Conservation (phyloP, 192 early-diverging fungal genomes). For the Chytriomyces confervae region DNA sequence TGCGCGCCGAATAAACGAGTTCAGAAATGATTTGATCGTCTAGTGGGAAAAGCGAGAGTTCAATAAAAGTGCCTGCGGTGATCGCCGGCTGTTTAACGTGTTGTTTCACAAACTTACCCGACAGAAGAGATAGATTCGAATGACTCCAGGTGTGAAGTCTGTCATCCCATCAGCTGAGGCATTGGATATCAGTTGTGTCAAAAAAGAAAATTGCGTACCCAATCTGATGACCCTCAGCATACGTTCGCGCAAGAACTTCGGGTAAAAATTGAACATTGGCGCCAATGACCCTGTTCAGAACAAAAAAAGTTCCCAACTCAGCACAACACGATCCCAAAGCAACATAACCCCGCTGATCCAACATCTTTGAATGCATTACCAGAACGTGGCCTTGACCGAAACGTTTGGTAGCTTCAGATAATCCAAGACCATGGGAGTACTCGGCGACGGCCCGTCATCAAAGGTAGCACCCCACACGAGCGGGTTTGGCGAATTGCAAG, state of each 20-base stretch:
- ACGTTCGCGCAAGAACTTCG: not conserved
- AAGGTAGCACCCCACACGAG: slow-evolving; percentile 14
- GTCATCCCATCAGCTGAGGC: not conserved
- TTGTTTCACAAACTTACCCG: not conserved
- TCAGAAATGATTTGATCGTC: slow-evolving; percentile 64
- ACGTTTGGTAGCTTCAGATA: not conserved
- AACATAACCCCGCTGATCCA: too few species aligned
- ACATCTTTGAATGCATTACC: too few species aligned
- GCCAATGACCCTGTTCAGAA: not conserved
- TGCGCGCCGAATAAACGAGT: slow-evolving; percentile 59
- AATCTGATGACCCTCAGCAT: not conserved
- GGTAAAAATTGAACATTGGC: not conserved
- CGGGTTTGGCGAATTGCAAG: not conserved
- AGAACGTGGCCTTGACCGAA: not conserved
- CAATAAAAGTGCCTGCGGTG: not conserved
- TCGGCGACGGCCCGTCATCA: slow-evolving; percentile 10
- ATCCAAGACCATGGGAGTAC: slow-evolving; percentile 10
- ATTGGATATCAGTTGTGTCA: not conserved
- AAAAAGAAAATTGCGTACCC: not conserved
- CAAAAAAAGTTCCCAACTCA: too few species aligned
- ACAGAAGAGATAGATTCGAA: not conserved
- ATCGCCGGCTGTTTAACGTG: not conserved
- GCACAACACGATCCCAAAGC: too few species aligned
- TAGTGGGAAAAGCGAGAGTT: not conserved
- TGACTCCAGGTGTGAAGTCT: not conserved